phyloP scores from a whole-genome alignment of 345 rosid genomes.

The Cochlearia excelsa region DNA sequence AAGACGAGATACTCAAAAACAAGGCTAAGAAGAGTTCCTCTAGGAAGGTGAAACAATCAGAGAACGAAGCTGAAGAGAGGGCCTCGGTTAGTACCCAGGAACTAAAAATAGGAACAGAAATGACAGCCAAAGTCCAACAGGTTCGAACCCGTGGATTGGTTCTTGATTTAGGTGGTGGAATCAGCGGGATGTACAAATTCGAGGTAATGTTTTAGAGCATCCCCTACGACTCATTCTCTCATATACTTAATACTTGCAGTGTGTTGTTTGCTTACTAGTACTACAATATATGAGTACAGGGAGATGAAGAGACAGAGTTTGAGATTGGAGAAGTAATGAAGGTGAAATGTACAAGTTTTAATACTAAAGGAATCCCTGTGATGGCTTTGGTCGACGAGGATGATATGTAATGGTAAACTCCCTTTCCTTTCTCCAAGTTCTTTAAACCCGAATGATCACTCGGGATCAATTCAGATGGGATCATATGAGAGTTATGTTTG shows the following conservation, averaged over 20 bases:
- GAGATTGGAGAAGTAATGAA: conserved; percentile 55
- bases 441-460: too few species aligned
- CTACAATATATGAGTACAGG: conserved; percentile 43
- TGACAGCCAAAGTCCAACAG: conserved; percentile 60
- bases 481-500: too few species aligned
- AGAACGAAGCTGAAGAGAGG: conserved; percentile 29
- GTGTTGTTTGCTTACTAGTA: conserved; percentile 13
- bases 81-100: conserved; percentile 38
- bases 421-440: too few species aligned
- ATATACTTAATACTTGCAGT: conserved; percentile 7
- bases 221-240: conserved; percentile 1
- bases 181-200: conserved; percentile 85
- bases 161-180: conserved; percentile 87
- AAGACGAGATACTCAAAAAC: conserved; percentile 32
- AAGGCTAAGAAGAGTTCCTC: conserved; percentile 14
- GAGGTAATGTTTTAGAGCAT: conserved; percentile 46
- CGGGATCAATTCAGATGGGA: too few species aligned
- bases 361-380: conserved; percentile 74
- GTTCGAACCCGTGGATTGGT: conserved; percentile 73
- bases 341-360: conserved; percentile 72
- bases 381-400: conserved; percentile 57
- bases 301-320: conserved; percentile 40
- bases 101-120: conserved; percentile 66
- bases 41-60: conserved; percentile 24
- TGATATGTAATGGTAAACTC: conserved; percentile 14